These are phyloP conservation scores for Chalaropsis ovoidea DNA, from an alignment of 2,329 filamentous ascomycete species.

Conservation along the genomic window DNA sequence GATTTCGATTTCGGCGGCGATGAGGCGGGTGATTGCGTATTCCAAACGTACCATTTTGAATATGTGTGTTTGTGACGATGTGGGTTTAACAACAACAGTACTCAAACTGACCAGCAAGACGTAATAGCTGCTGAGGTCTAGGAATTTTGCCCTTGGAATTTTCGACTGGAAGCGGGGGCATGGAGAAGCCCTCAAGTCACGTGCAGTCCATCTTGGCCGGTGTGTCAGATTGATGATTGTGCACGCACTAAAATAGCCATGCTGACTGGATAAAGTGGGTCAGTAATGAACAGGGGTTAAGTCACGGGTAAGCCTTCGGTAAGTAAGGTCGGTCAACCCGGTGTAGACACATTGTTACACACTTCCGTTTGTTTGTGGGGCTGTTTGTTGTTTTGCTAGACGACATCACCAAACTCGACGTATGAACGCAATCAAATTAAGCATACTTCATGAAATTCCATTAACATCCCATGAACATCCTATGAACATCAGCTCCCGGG, in stretches of 20 bases:
- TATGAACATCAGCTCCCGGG: background rate
- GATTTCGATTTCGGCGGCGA: background rate
- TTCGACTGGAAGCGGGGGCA: slow-evolving; percentile 14
- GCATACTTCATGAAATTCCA: background rate
- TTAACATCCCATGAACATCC: background rate
- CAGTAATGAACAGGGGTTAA: background rate
- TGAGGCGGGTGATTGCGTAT: background rate
- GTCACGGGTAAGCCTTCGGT: background rate
- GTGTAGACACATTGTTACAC: background rate
- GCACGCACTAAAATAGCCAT: slow-evolving; percentile 9
- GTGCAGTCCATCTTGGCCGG: background rate
- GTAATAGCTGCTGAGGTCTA: slow-evolving; percentile 17
- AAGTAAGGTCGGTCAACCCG: background rate
- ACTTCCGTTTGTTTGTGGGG: background rate
- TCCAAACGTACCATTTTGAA: slow-evolving; percentile 23
- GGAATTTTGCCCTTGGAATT: slow-evolving; percentile 21
- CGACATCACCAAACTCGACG: background rate
- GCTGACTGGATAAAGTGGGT: background rate
- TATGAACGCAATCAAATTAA: background rate
- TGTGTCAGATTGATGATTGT: slow-evolving; percentile 15
- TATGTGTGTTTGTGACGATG: slow-evolving; percentile 23
- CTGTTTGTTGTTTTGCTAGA: background rate
- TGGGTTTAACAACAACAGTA: slow-evolving; percentile 24
- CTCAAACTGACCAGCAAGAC: slow-evolving; percentile 19
- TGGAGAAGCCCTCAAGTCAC: slow-evolving; percentile 19